Evolutionary conservation across 2,329 filamentous ascomycete genomes (phyloP), one percentile per base, ranked within the genome.

Genomic region (Diplodia corticola): DNA sequence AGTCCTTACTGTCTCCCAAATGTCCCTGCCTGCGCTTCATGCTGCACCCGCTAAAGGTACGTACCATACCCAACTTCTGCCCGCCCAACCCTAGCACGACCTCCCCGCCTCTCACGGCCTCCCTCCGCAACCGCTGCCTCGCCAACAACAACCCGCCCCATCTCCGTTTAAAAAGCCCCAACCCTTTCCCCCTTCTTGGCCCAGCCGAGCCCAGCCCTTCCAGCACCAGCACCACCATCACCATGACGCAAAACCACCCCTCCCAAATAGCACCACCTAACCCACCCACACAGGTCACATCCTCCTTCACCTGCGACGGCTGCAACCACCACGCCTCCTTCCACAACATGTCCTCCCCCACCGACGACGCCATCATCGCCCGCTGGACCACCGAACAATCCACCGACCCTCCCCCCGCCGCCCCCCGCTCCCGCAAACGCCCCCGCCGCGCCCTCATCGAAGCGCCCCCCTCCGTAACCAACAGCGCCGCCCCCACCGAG

Each of bases 21-120:
- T 86, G 84, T 69, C 77, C 84, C 4, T 86, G 84, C 71, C 73
- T 84, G 49, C 79, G 84, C 20, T 86, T 85, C 76, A 86, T 86
- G 84, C 73, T 85, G 6, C 84, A 86, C 73, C 84, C 84, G 0
- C 76, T 85, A 50, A 85, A 86, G 75, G 83, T 81, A 71, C 57
- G 59, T 12, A 26, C 24, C 30, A 10, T 13, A 33, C 4, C 10
- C 50, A 26, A 22, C 6, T n/a, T n/a, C n/a, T n/a, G n/a, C 30
- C 57, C 24, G 28, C 37, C n/a, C 28, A 24, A n/a, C 28, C 51
- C 26, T 20, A 33, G 26, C 50, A 10, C 9, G 9, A 10, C n/a
- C 1, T 3, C 48, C 28, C 46, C 24, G 9, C 44, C 30, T 26
- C 9, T 10, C 54, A 7, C 9, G 12, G 6, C 48, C 28, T 28